phyloP scores from a whole-genome alignment of 2,329 filamentous ascomycete species.

The Lasiodiplodia sp. region DNA sequence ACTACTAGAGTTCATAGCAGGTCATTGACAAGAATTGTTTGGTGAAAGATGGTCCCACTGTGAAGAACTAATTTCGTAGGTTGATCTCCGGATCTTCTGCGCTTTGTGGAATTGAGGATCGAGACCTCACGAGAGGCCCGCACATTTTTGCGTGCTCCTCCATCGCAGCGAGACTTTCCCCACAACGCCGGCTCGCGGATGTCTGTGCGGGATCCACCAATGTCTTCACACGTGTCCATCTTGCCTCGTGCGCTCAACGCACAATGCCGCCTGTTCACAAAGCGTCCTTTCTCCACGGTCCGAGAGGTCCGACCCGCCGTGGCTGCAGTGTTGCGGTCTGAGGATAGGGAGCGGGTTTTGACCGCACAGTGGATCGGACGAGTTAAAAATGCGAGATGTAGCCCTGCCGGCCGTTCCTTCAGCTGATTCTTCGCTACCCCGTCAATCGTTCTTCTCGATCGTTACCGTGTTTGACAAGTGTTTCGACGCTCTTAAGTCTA shows the following conservation, averaged over 20 bases:
- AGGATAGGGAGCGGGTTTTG: slow-evolving; percentile 10
- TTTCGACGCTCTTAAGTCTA: neutral
- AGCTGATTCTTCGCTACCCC: neutral
- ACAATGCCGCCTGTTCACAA: slow-evolving; percentile 20
- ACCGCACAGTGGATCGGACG: neutral
- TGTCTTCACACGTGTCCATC: slow-evolving; percentile 22
- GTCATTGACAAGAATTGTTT: neutral
- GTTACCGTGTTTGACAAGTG: neutral
- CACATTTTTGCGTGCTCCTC: slow-evolving; percentile 1
- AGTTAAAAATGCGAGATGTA: slow-evolving; percentile 6
- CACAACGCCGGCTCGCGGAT: slow-evolving; percentile 24
- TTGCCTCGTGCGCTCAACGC: slow-evolving; percentile 19
- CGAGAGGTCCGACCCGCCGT: slow-evolving; percentile 7
- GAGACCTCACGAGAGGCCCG: neutral
- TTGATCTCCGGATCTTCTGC: slow-evolving; percentile 14
- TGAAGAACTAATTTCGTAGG: neutral
- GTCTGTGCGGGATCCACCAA: slow-evolving; percentile 27
- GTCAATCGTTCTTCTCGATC: slow-evolving; percentile 7
- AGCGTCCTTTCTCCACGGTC: slow-evolving; percentile 8
- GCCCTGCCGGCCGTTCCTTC: neutral
- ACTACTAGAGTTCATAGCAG: neutral
- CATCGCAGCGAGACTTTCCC: slow-evolving; percentile 2
- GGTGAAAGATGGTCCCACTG: neutral
- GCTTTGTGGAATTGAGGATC: neutral
- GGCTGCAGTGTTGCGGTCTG: slow-evolving; percentile 23